These are phyloP conservation scores for Anthracocystis walkeri DNA, from an alignment of 1,284 basidiomycete species.

Conservation along the genomic window DNA sequence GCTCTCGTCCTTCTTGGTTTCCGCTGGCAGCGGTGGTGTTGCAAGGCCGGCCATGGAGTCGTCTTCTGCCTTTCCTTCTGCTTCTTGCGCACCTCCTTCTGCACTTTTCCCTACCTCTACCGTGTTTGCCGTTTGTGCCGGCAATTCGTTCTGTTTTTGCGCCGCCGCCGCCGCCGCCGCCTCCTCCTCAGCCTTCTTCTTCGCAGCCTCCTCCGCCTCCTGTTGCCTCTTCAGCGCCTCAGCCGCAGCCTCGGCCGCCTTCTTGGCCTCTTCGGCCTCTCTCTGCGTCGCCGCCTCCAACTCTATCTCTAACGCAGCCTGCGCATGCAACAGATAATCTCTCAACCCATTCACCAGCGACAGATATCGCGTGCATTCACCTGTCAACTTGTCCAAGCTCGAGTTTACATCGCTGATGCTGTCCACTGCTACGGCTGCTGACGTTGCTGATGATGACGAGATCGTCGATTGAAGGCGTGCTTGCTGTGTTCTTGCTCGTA, in stretches of 20 bases:
- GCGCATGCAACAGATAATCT: slow-evolving; percentile 47
- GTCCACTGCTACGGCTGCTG: slow-evolving; percentile 14
- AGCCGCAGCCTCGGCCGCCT: slow-evolving; percentile 32
- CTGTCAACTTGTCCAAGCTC: slow-evolving; percentile 32
- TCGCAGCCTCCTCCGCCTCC: slow-evolving; percentile 20
- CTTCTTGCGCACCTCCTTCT: neutral
- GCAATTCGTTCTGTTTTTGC: slow-evolving; percentile 4
- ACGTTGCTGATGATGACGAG: slow-evolving; percentile 7
- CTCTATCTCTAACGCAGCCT: slow-evolving; percentile 47
- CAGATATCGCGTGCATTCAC: slow-evolving; percentile 41
- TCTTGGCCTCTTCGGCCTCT: slow-evolving; percentile 37
- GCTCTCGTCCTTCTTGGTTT: neutral
- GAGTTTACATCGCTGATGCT: slow-evolving; percentile 21
- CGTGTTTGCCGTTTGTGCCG: slow-evolving; percentile 4
- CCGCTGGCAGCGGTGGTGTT: slow-evolving; percentile 22
- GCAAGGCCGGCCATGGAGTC: slow-evolving; percentile 16
- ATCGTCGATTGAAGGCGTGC: slow-evolving; percentile 22
- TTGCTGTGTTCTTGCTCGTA: slow-evolving; percentile 43
- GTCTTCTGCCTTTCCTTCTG: slow-evolving; percentile 9
- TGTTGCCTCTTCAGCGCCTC: slow-evolving; percentile 33
- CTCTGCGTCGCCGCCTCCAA: slow-evolving; percentile 45
- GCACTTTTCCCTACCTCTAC: neutral
- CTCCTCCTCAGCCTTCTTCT: slow-evolving; percentile 14
- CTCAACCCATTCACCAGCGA: slow-evolving; percentile 41
- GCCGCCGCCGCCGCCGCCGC: too few relatives aligned